Evolutionary conservation across 148 eudicot species (phyloP), one percentile per base, ranked within the genome.

Genomic region (Drosera capensis): DNA sequence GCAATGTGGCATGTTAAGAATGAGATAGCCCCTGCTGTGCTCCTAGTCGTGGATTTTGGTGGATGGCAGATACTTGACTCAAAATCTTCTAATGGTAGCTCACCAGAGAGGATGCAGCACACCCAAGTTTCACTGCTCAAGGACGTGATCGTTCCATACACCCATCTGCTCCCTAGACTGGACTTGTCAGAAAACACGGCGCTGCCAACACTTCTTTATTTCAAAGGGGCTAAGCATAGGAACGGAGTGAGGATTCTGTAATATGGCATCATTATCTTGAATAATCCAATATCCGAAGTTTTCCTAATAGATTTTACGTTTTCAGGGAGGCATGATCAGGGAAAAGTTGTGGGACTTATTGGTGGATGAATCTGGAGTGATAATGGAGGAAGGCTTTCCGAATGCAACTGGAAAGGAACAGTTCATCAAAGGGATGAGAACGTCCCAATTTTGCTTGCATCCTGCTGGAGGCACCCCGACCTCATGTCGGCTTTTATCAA

Each of bases 381-480:
- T 80, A 8, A 85, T 90, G 82, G 95, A 90, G 72, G 95, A 90
- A 71, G 99, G 99, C 28, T 90, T 84, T 52, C 99, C 99, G 1
- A 85, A 90, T 68, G 95, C 88, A 34, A 90, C 95, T 1, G 99
- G 99, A 4, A 78, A 58, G 58, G 88, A 85, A 45, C 95, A 85
- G 35, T 85, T 95, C 0, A 80, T 84, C 35, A 78, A 58, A 62
- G 99, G 99, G 42, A 90, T 90, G 99, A 66, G 93, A 61, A 46
- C 70, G n/a, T 85, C 99, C 0, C 85, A 90, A 56, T 90, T 90
- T 51, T 90, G 99, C 59, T 66, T 90, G 57, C 99, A 90, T 52
- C 99, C 99, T 14, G 99, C 99, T 7, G 99, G 99, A 12, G 99
- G 85, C 48, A 90, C 99, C 23, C 95, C 99, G 13, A 85, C 99